These are phyloP conservation scores for Suillus variegatus DNA, from an alignment of 768 basidiomycete species.

Conservation along the genomic window DNA sequence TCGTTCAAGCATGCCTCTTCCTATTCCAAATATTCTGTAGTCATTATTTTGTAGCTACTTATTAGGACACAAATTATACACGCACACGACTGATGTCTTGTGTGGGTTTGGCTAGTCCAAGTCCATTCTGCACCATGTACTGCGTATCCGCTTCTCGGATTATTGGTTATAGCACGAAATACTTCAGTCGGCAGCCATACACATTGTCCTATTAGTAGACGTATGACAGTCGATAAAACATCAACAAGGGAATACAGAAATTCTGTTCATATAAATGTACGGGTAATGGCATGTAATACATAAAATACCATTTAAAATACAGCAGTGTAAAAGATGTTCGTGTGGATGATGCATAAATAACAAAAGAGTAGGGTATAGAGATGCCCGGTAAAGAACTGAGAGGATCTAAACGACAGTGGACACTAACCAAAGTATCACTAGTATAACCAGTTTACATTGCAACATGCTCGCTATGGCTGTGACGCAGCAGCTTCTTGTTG, in stretches of 20 bases:
- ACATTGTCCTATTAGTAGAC: conserved; percentile 1
- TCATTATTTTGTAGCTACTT: background rate
- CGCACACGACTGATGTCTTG: background rate
- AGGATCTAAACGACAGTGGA: background rate
- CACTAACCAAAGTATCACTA: background rate
- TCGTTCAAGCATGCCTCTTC: background rate
- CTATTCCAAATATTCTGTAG: background rate
- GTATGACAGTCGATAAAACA: background rate
- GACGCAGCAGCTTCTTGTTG: conserved; percentile 13
- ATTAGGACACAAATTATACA: background rate
- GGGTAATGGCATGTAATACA: conserved; percentile 1
- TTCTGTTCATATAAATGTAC: background rate
- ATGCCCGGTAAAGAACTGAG: background rate
- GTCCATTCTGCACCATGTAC: background rate
- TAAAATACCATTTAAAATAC: conserved; percentile 6
- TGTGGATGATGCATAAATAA: background rate
- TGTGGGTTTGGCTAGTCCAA: background rate
- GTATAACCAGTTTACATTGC: background rate
- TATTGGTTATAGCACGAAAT: background rate
- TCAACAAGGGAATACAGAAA: background rate
- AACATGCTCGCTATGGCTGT: background rate
- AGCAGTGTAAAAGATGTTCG: background rate
- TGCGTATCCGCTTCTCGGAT: background rate
- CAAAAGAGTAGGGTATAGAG: background rate
- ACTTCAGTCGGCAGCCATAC: background rate